These are phyloP conservation scores for Dalbergia cultrata DNA, from an alignment of 306 rosid genomes.

Conservation along the genomic window DNA sequence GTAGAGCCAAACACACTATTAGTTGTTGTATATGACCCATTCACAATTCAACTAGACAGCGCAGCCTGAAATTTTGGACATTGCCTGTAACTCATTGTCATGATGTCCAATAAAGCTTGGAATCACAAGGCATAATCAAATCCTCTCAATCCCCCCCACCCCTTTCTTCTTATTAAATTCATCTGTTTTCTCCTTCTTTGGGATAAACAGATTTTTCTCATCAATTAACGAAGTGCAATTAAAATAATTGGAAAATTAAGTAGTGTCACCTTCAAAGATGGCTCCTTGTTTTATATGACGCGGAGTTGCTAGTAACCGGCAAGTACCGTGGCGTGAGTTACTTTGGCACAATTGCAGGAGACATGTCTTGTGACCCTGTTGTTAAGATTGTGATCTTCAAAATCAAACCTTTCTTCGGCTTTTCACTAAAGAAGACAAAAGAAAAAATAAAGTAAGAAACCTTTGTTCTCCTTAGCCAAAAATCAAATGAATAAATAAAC, in stretches of 20 bases:
- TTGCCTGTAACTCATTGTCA: too few relatives aligned
- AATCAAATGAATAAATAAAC: not conserved
- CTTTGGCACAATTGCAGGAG: constrained; percentile 21
- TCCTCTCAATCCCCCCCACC: not conserved
- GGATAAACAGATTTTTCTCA: too few relatives aligned
- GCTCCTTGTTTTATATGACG: too few relatives aligned
- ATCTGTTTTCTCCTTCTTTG: not conserved
- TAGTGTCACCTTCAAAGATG: not conserved
- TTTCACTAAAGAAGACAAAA: constrained; percentile 30
- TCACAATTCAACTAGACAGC: too few relatives aligned
- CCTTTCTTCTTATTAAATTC: not conserved
- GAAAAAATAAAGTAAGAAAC: not conserved
- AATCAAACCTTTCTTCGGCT: constrained; percentile 10
- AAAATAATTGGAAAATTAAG: not conserved
- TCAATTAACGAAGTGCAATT: too few relatives aligned
- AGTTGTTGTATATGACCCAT: too few relatives aligned
- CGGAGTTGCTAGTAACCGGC: not conserved
- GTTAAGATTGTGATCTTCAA: constrained; percentile 24
- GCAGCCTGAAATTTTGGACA: too few relatives aligned
- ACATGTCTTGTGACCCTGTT: constrained; percentile 13
- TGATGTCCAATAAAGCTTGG: too few relatives aligned
- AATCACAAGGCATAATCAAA: too few relatives aligned
- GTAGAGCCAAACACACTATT: too few relatives aligned
- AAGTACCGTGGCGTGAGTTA: constrained; percentile 21
- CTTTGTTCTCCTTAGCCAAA: not conserved